Percentiles rank a stretch among this genome's conserved stretches.
phyloP scores from a whole-genome alignment of 768 basidiomycete species.

The Naganishia kalamii region DNA sequence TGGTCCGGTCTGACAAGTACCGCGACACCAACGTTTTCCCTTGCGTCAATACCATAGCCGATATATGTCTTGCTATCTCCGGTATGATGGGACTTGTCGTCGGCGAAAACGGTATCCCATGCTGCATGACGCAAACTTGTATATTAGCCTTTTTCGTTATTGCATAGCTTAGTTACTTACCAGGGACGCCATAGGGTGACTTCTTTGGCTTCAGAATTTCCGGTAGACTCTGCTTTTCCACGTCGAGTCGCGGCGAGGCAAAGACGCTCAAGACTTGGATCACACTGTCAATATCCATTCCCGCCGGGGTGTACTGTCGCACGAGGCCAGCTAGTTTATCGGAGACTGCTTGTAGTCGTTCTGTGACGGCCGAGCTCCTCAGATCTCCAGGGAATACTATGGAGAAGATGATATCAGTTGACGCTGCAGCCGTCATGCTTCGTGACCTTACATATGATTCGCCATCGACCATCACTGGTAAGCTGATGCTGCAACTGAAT shows the following conservation, averaged over 20 bases:
- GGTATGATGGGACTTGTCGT: constrained; percentile 10
- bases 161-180: neutral
- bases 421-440: neutral
- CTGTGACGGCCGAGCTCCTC: neutral
- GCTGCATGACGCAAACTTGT: neutral
- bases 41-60: constrained; percentile 12
- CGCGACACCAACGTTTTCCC: neutral
- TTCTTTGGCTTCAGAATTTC: constrained; percentile 9
- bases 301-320: constrained; percentile 40
- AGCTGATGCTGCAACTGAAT: constrained; percentile 56
- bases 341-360: constrained; percentile 33
- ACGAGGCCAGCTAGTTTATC: constrained; percentile 43
- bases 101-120: constrained; percentile 18
- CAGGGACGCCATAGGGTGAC: constrained; percentile 15
- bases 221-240: constrained; percentile 1
- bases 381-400: constrained; percentile 18
- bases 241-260: constrained; percentile 3
- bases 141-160: neutral
- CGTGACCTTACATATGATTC: constrained; percentile 13
- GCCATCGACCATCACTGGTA: constrained; percentile 26
- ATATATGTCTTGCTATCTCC: constrained; percentile 14
- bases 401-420: neutral
- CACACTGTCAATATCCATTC: constrained; percentile 33
- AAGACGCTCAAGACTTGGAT: constrained; percentile 45
- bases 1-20: constrained; percentile 17